Conservation (phyloP, 495 filamentous ascomycete genomes). For the Umbilicaria muhlenbergii region DNA sequence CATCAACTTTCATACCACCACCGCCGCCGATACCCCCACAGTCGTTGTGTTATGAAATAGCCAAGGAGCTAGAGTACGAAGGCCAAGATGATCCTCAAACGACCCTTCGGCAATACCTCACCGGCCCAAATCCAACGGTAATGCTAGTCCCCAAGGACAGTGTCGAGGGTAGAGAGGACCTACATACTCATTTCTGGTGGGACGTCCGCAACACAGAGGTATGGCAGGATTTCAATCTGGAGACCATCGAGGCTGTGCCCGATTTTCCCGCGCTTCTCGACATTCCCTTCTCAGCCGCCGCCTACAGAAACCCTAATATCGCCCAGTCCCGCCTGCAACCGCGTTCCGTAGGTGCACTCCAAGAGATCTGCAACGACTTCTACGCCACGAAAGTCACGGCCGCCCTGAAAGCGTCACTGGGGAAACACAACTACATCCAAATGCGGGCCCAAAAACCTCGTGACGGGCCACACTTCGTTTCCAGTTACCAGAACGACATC, state of each 20-base stretch:
- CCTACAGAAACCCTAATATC: conserved; percentile 44
- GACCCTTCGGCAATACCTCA: conserved; percentile 63
- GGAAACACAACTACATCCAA: conserved; percentile 38
- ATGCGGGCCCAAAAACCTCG: conserved; percentile 35
- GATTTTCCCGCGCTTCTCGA: conserved; percentile 59
- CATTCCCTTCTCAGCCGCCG: conserved; percentile 44
- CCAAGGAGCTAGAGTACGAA: conserved; percentile 22
- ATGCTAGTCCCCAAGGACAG: conserved; percentile 69
- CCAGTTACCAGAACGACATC: conserved; percentile 55
- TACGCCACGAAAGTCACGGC: conserved; percentile 70
- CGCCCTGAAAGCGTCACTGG: conserved; percentile 52
- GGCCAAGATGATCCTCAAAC: conserved; percentile 31
- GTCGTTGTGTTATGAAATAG: conserved; percentile 11
- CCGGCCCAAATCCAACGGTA: conserved; percentile 60
- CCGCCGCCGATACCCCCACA: conserved; percentile 23
- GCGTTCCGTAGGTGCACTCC: conserved; percentile 56
- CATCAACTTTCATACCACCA: conserved; percentile 26
- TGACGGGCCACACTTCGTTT: conserved; percentile 44
- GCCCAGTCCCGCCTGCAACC: conserved; percentile 41
- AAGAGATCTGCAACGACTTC: conserved; percentile 49
- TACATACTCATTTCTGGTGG: conserved; percentile 84
- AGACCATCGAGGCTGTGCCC: conserved; percentile 56
- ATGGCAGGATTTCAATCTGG: conserved; percentile 63
- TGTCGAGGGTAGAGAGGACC: conserved; percentile 47
- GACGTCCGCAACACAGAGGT: conserved; percentile 73